Conservation (phyloP, 2,329 filamentous ascomycete genomes). For the Aureobasidium sp. region DNA sequence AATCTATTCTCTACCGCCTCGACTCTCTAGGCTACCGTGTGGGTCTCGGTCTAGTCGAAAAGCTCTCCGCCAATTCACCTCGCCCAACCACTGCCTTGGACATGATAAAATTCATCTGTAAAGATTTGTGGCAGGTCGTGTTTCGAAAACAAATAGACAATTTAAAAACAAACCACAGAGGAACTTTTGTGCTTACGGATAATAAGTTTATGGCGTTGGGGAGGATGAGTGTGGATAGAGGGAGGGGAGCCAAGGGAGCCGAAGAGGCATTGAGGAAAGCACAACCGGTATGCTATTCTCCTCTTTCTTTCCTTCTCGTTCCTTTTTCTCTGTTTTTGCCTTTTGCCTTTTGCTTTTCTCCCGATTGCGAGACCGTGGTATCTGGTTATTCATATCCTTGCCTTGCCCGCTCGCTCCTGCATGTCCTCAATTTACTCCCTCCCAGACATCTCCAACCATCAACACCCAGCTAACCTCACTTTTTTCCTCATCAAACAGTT, state of each 20-base stretch:
- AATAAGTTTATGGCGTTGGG: constrained; percentile 82
- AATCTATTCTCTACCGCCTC: constrained; percentile 77
- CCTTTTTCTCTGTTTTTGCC: too few relatives aligned
- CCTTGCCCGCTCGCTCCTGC: too few relatives aligned
- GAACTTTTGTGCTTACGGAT: constrained; percentile 94
- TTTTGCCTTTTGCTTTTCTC: background rate
- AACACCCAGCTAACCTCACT: too few relatives aligned
- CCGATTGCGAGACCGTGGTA: too few relatives aligned
- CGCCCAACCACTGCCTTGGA: constrained; percentile 89
- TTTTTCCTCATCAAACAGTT: constrained; percentile 50
- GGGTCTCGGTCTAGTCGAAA: constrained; percentile 83
- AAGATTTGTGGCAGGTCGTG: constrained; percentile 90
- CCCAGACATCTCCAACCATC: too few relatives aligned
- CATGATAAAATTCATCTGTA: constrained; percentile 97
- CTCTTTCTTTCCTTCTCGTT: background rate
- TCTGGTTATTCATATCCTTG: too few relatives aligned
- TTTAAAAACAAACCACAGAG: constrained; percentile 94
- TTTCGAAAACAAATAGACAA: constrained; percentile 98
- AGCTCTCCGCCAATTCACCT: constrained; percentile 43
- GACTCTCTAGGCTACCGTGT: constrained; percentile 86
- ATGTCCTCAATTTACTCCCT: too few relatives aligned
- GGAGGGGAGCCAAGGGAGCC: constrained; percentile 25
- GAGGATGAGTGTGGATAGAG: constrained; percentile 72
- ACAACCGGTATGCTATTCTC: constrained; percentile 60
- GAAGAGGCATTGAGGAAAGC: constrained; percentile 56